A percentile compares a stretch with the other conserved stretches of the same genome.
phyloP scores from a whole-genome alignment of 202 grass and related monocot genomes.

The Dendrocalamus latiflorus region DNA sequence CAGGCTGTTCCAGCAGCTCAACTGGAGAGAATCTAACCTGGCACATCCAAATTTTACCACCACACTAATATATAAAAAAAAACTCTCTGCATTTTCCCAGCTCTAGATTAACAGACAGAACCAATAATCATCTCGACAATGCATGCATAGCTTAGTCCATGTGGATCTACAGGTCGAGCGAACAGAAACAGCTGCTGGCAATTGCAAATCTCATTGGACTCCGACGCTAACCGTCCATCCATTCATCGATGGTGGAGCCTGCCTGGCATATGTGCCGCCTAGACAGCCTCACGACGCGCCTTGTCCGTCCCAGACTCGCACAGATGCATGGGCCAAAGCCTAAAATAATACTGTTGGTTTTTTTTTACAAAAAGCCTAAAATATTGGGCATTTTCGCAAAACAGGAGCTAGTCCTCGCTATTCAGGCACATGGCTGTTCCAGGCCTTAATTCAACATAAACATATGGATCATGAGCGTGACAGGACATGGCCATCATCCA shows the following conservation, averaged over 20 bases:
- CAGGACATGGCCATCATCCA: background rate
- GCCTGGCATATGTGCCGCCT: background rate
- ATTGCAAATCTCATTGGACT: background rate
- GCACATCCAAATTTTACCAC: background rate
- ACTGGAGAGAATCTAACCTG: background rate
- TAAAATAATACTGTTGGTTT: too few species aligned
- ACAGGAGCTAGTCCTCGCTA: background rate
- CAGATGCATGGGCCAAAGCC: too few species aligned
- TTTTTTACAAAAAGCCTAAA: too few species aligned
- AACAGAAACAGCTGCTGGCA: background rate
- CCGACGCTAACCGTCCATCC: too few species aligned
- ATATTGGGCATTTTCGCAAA: background rate
- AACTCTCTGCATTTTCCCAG: background rate
- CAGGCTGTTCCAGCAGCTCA: background rate
- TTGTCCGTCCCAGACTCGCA: background rate
- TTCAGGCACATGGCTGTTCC: slow-evolving; percentile 15
- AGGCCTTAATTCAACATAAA: background rate
- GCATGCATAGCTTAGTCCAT: background rate
- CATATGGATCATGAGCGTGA: background rate
- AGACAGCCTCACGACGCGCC: background rate
- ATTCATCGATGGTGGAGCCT: background rate
- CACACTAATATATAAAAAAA: too few species aligned
- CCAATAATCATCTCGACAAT: background rate
- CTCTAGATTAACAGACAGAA: background rate
- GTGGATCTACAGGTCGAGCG: background rate